Evolutionary conservation across 176 grass and related monocot genomes (phyloP), one percentile per base, ranked within the genome.

Genomic region (Raddia guianensis): DNA sequence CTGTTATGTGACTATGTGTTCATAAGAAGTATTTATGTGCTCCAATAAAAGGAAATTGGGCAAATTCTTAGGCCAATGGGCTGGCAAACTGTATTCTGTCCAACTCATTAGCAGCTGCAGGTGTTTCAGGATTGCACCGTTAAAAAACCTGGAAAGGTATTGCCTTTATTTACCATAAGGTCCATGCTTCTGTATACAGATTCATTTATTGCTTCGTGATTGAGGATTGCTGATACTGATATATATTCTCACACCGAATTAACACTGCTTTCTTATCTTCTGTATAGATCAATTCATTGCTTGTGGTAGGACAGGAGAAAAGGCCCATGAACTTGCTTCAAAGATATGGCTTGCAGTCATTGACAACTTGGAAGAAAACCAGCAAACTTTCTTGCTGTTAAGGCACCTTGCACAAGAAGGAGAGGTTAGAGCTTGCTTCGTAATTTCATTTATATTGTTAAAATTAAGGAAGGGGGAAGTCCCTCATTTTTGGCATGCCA

Each of bases 221-320:
- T 79, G 20, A 15, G 14, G 40, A 76, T 81, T 80, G 34, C 18
- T 49, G 6, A 68, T 84, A 57, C 33, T 8, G 12, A 35, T 70
- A 15, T 78, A 21, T 73, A 13, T 70, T 1, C 56, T 69, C 27
- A 60, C 60, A 62, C 34, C 9, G 2, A 74, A 60, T 80, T 79
- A 63, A 35, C 16, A 9, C 20, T 50, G 7, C 6, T 49, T 56
- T 81, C 63, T 61, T 49, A 47, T 85, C 49, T 63, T 73, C 51
- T 60, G n/a, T 73, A 48, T 81, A 98, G 96, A 99, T 91, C 96
- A 95, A 80, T 99, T 99, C 86, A 99, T 99, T 77, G 82, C 92
- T 76, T 99, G 90, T 80, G 96, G 86, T 60, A 89, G 83, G 50
- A 91, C 96, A 64, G 87, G 75, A 88, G 96, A 99, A 63, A 91